Evolutionary conservation across 208 protist species (phyloP), one percentile per base, ranked within the genome.

Genomic region (Trypanosoma avium): DNA sequence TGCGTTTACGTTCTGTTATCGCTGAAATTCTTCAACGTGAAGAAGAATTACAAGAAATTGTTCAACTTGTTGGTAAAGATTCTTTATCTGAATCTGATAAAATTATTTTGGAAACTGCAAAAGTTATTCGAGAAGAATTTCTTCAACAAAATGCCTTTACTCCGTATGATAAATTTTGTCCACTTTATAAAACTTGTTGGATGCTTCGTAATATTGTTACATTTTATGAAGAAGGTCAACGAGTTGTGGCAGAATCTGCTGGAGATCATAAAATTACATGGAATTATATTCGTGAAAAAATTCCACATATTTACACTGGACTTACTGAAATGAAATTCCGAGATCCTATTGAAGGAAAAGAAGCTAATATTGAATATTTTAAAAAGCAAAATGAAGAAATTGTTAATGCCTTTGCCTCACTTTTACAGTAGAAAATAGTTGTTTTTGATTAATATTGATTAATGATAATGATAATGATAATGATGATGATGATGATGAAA

Each of bases 71-170:
- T 54, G 99, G 99, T 67, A 98, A 99, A 84, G 99, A 99, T 75
- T 99, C 98, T n/a, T 89, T 99, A 12, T 97, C 94, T 60, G 99
- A 99, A 86, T 90, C 85, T 24, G 98, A 99, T 70, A 99, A 99
- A 80, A 95, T 99, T 73, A 99, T 97, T 35, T 87, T 99, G 7
- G 99, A 99, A 86, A 93, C 99, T 33, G 98, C 99, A 32, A 98
- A 98, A 79, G 77, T 99, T 55, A 97, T 99, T 73, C 96, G 97
- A 58, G 99, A 99, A 78, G 99, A 99, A 84, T 99, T 99, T 83
- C 84, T 99, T 0, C 97, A 99, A 82, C 99, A 99, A 86, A 99
- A 99, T 83, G 95, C 97, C 62, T 99, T 99, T 90, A 98, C 98
- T 21, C 56, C 83, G 50, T 99, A 99, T 76, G 98, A 99, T 80